phyloP scores from a whole-genome alignment of 1,284 basidiomycete genomes.

The Tilletia walkeri region DNA sequence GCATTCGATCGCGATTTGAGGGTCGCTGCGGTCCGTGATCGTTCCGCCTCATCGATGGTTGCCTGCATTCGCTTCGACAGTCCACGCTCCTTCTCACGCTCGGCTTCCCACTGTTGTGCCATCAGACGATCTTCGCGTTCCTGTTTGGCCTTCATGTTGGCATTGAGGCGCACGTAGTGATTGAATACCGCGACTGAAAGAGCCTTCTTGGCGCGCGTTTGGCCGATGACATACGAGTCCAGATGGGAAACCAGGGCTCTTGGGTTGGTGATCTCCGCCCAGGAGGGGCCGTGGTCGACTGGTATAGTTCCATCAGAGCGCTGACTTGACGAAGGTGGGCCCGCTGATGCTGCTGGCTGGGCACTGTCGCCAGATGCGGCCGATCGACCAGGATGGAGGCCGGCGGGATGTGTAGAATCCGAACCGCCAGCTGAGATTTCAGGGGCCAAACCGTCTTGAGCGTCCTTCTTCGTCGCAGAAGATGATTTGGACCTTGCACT shows the following conservation, averaged over 20 bases:
- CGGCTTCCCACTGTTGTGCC: constrained; percentile 17
- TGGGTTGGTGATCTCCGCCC: constrained; percentile 27
- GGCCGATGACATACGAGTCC: constrained; percentile 86
- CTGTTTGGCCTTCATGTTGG: constrained; percentile 21
- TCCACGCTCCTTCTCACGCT: constrained; percentile 14
- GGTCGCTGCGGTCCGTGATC: too few species aligned
- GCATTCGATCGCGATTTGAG: too few species aligned
- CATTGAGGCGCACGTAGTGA: constrained; percentile 29
- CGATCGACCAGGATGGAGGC: too few species aligned
- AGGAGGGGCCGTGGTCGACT: neutral
- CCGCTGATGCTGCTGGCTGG: neutral
- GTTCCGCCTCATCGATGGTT: neutral
- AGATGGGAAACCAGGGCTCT: constrained; percentile 77
- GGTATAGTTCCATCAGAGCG: neutral
- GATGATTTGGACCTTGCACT: neutral
- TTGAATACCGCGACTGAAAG: constrained; percentile 69
- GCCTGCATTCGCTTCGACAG: neutral
- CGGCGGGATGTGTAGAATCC: neutral
- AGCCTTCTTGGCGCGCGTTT: constrained; percentile 86
- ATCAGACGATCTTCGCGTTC: constrained; percentile 8
- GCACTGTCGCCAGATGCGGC: neutral
- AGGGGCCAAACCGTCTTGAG: neutral
- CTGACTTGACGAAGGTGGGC: neutral
- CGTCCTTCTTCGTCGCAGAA: neutral
- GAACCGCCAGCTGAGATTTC: neutral